Conservation (phyloP, 192 early-diverging fungal genomes). For the Radiomyces spectabilis region DNA sequence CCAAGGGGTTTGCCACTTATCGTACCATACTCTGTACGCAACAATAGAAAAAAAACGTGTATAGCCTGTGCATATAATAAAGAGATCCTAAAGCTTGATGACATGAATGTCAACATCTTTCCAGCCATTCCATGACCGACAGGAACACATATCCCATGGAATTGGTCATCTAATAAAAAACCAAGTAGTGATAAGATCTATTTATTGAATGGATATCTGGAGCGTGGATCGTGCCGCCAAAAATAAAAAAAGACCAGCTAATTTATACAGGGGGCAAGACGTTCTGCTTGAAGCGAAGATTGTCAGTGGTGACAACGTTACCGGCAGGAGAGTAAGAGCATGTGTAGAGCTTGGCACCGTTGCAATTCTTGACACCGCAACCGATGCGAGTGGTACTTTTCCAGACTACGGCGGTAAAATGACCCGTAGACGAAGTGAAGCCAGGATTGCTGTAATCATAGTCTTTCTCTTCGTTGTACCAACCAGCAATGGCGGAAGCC, state of each 20-base stretch:
- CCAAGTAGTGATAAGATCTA: too few species aligned
- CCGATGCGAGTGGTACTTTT: slow-evolving; percentile 22
- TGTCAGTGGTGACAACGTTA: slow-evolving; percentile 17
- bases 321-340: slow-evolving; percentile 37
- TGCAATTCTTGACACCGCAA: slow-evolving; percentile 21
- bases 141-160: too few species aligned
- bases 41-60: too few species aligned
- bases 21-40: too few species aligned
- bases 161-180: too few species aligned
- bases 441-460: slow-evolving; percentile 40
- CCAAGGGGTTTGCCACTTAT: too few species aligned
- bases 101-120: too few species aligned
- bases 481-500: slow-evolving; percentile 22
- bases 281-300: slow-evolving; percentile 21
- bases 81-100: too few species aligned
- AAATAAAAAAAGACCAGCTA: background rate
- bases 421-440: slow-evolving; percentile 27
- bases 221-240: too few species aligned
- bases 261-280: slow-evolving; percentile 20
- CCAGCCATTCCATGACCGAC: too few species aligned
- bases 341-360: slow-evolving; percentile 28
- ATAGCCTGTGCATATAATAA: too few species aligned
- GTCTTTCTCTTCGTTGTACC: slow-evolving; percentile 35
- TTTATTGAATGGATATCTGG: too few species aligned
- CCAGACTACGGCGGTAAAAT: slow-evolving; percentile 41